A percentile compares a stretch with the other conserved stretches of the same genome.
These are phyloP conservation scores for Ceriops tagal DNA, from an alignment of 345 rosid species.

Conservation along the genomic window DNA sequence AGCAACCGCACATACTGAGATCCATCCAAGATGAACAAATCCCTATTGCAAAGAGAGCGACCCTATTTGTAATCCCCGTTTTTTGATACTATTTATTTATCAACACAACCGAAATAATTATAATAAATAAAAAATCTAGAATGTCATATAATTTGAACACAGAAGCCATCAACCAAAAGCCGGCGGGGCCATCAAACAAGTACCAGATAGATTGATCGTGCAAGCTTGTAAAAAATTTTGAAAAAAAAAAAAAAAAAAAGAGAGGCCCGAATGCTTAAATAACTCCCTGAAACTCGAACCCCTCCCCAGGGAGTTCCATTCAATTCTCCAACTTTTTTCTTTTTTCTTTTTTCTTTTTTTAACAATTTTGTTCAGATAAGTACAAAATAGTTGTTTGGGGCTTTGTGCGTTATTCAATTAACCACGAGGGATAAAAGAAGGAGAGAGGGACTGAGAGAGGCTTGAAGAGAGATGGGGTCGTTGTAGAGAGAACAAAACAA, in stretches of 20 bases:
- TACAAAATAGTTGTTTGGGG: conserved; percentile 35
- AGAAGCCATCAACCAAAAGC: neutral
- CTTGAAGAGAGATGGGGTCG: neutral
- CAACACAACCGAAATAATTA: no score
- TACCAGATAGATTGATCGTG: no score
- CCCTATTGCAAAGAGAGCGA: no score
- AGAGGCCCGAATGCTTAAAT: conserved; percentile 12
- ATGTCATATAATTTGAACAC: neutral
- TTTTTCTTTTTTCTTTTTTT: conserved; percentile 18
- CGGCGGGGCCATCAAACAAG: neutral
- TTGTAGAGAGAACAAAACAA: conserved; percentile 18
- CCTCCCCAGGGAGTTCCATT: conserved; percentile 26
- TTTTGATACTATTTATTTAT: no score
- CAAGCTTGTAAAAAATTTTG: no score
- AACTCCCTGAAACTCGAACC: conserved; percentile 6
- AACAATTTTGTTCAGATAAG: conserved; percentile 26
- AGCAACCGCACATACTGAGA: conserved; percentile 20
- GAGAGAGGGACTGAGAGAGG: conserved; percentile 2
- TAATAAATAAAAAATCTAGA: no score
- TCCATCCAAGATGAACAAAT: conserved; percentile 31
- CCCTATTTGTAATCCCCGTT: no score
- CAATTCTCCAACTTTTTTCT: neutral
- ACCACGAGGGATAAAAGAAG: neutral
- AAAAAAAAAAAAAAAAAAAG: no score
- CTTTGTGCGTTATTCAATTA: conserved; percentile 39